phyloP scores from a whole-genome alignment of 139 green algal genomes.

The Chlamydomonas schloesseri region DNA sequence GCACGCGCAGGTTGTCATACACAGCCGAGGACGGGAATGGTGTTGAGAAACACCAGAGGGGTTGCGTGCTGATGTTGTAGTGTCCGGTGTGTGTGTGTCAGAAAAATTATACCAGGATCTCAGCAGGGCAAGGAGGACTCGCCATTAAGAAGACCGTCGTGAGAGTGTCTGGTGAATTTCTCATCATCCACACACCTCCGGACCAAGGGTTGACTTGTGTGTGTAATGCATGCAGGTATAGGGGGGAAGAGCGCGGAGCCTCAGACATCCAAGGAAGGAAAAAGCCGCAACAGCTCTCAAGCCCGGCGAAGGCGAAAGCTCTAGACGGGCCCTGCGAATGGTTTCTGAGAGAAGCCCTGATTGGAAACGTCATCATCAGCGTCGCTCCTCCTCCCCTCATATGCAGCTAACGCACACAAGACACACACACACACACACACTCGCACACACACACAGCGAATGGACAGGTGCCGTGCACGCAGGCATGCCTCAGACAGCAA shows the following conservation, averaged over 20 bases:
- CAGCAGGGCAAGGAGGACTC: conserved; percentile 11
- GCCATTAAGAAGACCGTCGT: conserved; percentile 48
- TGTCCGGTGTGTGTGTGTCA: conserved; percentile 13
- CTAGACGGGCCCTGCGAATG: conserved; percentile 80
- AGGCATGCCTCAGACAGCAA: conserved; percentile 38
- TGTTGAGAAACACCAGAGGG: conserved; percentile 18
- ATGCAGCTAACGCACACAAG: no score
- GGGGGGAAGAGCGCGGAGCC: not conserved
- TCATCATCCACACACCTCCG: conserved; percentile 25
- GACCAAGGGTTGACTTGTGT: not conserved
- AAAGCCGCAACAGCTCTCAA: conserved; percentile 78
- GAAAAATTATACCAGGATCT: conserved; percentile 27
- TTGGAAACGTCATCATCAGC: conserved; percentile 65
- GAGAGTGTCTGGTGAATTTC: conserved; percentile 23
- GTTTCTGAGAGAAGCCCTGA: conserved; percentile 75
- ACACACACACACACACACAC: not conserved
- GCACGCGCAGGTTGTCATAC: no score
- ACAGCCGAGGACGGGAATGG: not conserved
- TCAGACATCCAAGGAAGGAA: conserved; percentile 83
- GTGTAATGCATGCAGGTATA: no score
- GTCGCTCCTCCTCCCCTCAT: no score
- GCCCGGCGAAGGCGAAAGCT: conserved; percentile 74
- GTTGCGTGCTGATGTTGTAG: not conserved
- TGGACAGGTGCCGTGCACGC: not conserved
- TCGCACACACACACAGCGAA: not conserved